Percentiles rank a stretch among this genome's conserved stretches.
Evolutionary conservation across 495 filamentous ascomycete species (phyloP).

Genomic region (Lasiosphaeriaceae sp.): DNA sequence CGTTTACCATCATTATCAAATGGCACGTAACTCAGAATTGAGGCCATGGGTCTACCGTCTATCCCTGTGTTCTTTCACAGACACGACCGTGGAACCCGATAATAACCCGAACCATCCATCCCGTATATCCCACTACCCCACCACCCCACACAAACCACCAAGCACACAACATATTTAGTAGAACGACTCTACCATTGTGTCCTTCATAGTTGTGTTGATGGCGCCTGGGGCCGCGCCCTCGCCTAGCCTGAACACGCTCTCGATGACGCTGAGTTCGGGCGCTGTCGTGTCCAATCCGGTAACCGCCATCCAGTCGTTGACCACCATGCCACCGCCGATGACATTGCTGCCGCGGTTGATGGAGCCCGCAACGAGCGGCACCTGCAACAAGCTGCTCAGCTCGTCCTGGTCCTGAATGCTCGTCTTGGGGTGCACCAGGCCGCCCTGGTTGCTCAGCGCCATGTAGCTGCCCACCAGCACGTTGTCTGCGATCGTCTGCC

Average conservation of each 20-base stretch:
- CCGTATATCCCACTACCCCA: not conserved
- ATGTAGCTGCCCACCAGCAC: slow-evolving; percentile 95
- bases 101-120: not conserved
- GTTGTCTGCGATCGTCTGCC: slow-evolving; percentile 95
- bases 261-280: slow-evolving; percentile 91
- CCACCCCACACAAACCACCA: not conserved
- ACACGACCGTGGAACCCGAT: too few relatives aligned
- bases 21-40: too few relatives aligned
- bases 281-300: slow-evolving; percentile 94
- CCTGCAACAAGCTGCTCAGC: slow-evolving; percentile 87
- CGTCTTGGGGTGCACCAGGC: slow-evolving; percentile 95
- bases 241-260: slow-evolving; percentile 89
- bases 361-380: slow-evolving; percentile 88
- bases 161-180: too few relatives aligned
- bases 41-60: too few relatives aligned
- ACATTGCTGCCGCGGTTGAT: slow-evolving; percentile 90
- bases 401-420: slow-evolving; percentile 96
- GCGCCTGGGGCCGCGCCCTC: slow-evolving; percentile 74
- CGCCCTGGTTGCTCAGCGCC: slow-evolving; percentile 91
- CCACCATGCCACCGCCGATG: slow-evolving; percentile 97
- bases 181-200: slow-evolving; percentile 97
- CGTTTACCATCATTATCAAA: too few relatives aligned
- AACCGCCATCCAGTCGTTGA: slow-evolving; percentile 99
- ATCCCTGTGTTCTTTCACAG: too few relatives aligned
- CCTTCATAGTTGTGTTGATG: slow-evolving; percentile 81